These are phyloP conservation scores for Thalia dealbata DNA, from an alignment of 176 grass and related monocot species.

Conservation along the genomic window DNA sequence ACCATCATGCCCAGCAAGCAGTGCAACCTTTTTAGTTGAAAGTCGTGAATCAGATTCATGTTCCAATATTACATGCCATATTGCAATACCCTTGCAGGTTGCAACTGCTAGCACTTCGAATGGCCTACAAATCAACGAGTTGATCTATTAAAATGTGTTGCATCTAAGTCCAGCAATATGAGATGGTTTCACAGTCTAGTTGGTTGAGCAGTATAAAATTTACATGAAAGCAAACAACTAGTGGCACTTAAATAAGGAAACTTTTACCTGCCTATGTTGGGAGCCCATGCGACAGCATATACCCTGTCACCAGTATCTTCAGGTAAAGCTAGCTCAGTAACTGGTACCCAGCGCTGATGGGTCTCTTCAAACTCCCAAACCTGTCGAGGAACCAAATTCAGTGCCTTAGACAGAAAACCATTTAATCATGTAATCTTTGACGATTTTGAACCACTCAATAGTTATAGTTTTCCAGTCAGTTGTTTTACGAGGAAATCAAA, in stretches of 20 bases:
- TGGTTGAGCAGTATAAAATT: not conserved
- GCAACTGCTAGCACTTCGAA: conserved; percentile 86
- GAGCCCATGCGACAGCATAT: conserved; percentile 83
- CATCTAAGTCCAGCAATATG: not conserved
- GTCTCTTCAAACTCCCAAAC: conserved; percentile 88
- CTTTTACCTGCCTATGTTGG: conserved; percentile 78
- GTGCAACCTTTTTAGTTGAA: conserved; percentile 58
- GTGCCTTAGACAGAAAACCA: not conserved
- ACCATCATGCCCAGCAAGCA: conserved; percentile 51
- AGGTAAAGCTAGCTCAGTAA: conserved; percentile 59
- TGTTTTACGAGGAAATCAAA: not conserved
- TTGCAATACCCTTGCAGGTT: conserved; percentile 74
- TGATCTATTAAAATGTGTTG: not conserved
- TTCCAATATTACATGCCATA: conserved; percentile 64
- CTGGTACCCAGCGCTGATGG: conserved; percentile 78
- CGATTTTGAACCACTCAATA: not conserved
- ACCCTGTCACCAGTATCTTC: conserved; percentile 56
- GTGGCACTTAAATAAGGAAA: conserved; percentile 1
- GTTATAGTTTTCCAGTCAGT: not conserved
- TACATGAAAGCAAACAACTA: conserved; percentile 6
- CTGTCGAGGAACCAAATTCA: conserved; percentile 37
- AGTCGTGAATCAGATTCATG: conserved; percentile 40
- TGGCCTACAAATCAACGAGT: conserved; percentile 36
- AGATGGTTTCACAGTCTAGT: not conserved
- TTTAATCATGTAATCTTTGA: not conserved